Conservation (phyloP, 371 early-diverging fungal species). For the Mortierella sp. region DNA sequence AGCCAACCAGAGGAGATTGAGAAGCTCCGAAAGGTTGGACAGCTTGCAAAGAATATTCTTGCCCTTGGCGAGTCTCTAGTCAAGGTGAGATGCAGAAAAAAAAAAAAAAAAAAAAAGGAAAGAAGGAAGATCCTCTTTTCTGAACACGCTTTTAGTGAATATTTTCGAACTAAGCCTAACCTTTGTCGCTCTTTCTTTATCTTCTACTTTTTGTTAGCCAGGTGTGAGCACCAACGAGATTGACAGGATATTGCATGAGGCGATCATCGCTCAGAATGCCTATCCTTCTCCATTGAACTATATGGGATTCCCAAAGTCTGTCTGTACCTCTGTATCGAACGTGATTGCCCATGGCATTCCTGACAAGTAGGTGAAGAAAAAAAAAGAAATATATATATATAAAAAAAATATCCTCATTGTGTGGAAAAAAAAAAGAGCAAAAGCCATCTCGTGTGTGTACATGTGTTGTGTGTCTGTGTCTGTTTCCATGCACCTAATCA, state of each 20-base stretch:
- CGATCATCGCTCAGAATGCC: conserved; percentile 72
- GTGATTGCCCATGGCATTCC: conserved; percentile 94
- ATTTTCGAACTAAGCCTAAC: too few species aligned
- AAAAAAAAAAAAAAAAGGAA: too few species aligned
- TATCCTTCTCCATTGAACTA: conserved; percentile 93
- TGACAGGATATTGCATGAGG: conserved; percentile 76
- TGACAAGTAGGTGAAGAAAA: conserved; percentile 65
- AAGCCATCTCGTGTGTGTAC: not conserved
- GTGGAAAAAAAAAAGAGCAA: not conserved
- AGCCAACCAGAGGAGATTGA: conserved; percentile 65
- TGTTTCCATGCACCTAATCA: not conserved
- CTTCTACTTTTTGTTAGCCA: conserved; percentile 41
- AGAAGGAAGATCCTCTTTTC: not conserved
- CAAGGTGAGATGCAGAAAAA: conserved; percentile 42
- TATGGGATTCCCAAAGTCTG: conserved; percentile 85
- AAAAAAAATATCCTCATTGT: too few species aligned
- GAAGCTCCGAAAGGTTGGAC: conserved; percentile 74
- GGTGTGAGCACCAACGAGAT: conserved; percentile 83
- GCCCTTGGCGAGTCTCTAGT: conserved; percentile 59
- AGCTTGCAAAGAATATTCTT: conserved; percentile 73
- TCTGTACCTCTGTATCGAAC: conserved; percentile 88
- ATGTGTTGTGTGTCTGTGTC: too few species aligned
- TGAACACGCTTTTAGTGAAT: not conserved
- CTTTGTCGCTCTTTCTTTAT: not conserved
- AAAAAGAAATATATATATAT: too few species aligned